phyloP scores from a whole-genome alignment of 2,329 filamentous ascomycete genomes.

The Fusarium coicis region DNA sequence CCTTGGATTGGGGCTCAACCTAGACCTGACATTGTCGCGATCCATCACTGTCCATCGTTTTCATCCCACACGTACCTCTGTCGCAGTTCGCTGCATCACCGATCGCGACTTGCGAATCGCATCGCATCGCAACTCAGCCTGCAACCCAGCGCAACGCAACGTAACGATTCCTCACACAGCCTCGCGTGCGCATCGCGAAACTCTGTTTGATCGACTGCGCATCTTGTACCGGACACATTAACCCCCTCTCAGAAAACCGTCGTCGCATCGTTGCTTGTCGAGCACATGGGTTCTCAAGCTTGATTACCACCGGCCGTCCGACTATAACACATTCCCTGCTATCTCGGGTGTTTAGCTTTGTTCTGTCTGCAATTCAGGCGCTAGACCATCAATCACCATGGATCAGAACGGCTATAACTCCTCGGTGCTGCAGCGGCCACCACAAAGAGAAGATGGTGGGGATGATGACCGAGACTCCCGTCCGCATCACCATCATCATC shows the following conservation, averaged over 20 bases:
- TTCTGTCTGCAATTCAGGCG: constrained; percentile 27
- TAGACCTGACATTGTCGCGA: constrained; percentile 34
- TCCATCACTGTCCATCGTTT: constrained; percentile 20
- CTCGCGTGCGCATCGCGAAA: constrained; percentile 45
- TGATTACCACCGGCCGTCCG: constrained; percentile 36
- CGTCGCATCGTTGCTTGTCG: constrained; percentile 38
- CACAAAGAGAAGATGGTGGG: constrained; percentile 52
- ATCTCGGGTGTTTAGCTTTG: constrained; percentile 19
- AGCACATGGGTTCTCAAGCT: constrained; percentile 44
- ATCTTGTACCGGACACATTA: constrained; percentile 16
- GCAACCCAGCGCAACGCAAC: not conserved
- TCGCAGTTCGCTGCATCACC: constrained; percentile 36
- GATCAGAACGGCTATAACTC: constrained; percentile 60
- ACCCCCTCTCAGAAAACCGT: constrained; percentile 1
- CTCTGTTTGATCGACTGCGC: constrained; percentile 36
- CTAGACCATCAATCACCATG: constrained; percentile 50
- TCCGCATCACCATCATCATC: constrained; percentile 49
- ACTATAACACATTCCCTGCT: constrained; percentile 33
- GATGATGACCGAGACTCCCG: constrained; percentile 50
- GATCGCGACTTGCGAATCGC: constrained; percentile 39
- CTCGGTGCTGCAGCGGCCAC: constrained; percentile 60
- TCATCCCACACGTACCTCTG: constrained; percentile 5
- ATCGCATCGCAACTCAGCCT: constrained; percentile 19
- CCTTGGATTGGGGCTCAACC: constrained; percentile 26
- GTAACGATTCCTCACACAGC: constrained; percentile 21